Conservation (phyloP, 768 basidiomycete genomes). For the Phaeotremella skinneri region DNA sequence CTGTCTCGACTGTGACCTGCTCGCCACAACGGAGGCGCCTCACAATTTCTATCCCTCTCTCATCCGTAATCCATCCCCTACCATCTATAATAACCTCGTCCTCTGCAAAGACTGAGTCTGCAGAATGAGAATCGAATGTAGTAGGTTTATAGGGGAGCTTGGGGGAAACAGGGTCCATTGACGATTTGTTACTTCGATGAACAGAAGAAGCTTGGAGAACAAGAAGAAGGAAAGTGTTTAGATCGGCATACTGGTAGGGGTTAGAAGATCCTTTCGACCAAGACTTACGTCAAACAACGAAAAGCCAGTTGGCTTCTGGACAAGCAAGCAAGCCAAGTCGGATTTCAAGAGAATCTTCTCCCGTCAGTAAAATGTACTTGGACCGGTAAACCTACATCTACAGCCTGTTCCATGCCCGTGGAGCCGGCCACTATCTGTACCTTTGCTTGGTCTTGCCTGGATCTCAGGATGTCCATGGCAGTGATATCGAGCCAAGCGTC, state of each 20-base stretch:
- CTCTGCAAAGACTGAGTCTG: neutral
- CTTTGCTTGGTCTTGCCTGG: neutral
- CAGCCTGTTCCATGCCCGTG: slow-evolving; percentile 33
- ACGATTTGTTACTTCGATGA: neutral
- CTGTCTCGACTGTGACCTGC: slow-evolving; percentile 18
- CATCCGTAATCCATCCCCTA: neutral
- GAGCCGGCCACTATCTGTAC: slow-evolving; percentile 17
- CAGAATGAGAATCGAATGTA: neutral
- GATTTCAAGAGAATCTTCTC: slow-evolving; percentile 25
- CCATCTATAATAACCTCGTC: neutral
- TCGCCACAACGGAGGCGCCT: slow-evolving; percentile 15
- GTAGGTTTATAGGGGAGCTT: slow-evolving; percentile 3
- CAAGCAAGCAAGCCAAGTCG: slow-evolving; percentile 21
- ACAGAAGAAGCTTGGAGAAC: slow-evolving; percentile 29
- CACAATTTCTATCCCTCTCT: slow-evolving; percentile 5
- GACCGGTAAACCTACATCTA: slow-evolving; percentile 24
- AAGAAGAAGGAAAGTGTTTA: slow-evolving; percentile 39
- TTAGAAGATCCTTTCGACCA: slow-evolving; percentile 1
- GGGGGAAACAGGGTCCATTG: slow-evolving; percentile 2
- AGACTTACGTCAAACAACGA: slow-evolving; percentile 40
- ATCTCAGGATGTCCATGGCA: slow-evolving; percentile 12
- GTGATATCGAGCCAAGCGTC: slow-evolving; percentile 23
- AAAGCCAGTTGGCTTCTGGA: slow-evolving; percentile 9
- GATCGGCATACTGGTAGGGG: slow-evolving; percentile 31
- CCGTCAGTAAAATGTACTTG: neutral